Percentiles rank a stretch among this genome's conserved stretches.
Conservation (phyloP, 805 yeast species). For the Saturnispora zaruensis region DNA sequence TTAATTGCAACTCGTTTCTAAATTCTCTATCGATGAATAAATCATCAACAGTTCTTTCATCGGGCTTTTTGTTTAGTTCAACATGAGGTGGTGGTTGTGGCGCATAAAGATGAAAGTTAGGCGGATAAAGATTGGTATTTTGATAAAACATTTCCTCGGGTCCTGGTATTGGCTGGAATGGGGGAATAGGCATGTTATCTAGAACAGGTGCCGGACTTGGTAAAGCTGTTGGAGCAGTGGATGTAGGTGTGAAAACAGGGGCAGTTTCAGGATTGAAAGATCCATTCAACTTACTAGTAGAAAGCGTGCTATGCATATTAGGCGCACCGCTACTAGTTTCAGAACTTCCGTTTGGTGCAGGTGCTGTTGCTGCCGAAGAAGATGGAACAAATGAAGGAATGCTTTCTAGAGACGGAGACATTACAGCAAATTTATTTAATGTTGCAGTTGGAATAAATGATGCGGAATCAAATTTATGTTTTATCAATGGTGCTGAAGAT, state of each 20-base stretch:
- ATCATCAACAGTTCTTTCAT: constrained; percentile 61
- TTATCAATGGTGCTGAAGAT: constrained; percentile 16
- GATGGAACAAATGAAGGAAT: constrained; percentile 44
- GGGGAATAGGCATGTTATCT: constrained; percentile 1
- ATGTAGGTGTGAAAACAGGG: constrained; percentile 25
- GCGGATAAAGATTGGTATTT: constrained; percentile 36
- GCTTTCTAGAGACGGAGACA: constrained; percentile 41
- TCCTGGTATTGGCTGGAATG: constrained; percentile 10
- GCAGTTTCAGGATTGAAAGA: constrained; percentile 26
- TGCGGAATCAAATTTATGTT: constrained; percentile 45
- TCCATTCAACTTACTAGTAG: not conserved
- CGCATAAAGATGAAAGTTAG: constrained; percentile 82
- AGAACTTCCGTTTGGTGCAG: constrained; percentile 9
- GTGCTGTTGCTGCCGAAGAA: not conserved
- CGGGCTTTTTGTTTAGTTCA: constrained; percentile 49
- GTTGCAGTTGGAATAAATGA: constrained; percentile 40
- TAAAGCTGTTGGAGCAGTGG: constrained; percentile 29
- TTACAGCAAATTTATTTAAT: constrained; percentile 33
- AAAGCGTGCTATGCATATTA: not conserved
- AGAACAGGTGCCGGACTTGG: constrained; percentile 30
- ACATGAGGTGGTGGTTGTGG: constrained; percentile 79
- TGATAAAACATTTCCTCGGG: constrained; percentile 26
- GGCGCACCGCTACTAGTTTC: not conserved
- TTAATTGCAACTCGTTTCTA: constrained; percentile 60
- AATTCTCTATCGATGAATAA: constrained; percentile 67